These are phyloP conservation scores for Murraya paniculata DNA, from an alignment of 345 rosid genomes.

Conservation along the genomic window DNA sequence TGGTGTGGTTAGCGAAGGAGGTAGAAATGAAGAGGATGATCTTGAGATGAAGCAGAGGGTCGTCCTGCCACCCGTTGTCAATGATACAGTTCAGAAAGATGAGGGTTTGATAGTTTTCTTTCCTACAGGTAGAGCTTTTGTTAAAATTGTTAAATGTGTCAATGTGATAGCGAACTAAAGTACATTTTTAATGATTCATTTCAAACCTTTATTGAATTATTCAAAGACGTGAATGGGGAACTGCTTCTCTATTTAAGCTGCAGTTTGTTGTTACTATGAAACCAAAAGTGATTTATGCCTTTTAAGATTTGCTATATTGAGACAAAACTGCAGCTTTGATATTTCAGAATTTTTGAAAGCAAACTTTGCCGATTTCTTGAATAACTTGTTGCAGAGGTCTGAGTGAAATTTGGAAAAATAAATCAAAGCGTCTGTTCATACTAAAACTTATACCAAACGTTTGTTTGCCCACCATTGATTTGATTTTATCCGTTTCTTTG, in stretches of 20 bases:
- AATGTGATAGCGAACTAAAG: background rate
- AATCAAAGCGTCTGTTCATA: no score
- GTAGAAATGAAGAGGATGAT: constrained; percentile 90
- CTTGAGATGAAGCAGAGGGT: constrained; percentile 44
- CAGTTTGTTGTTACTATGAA: background rate
- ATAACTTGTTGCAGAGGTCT: background rate
- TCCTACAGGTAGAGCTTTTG: constrained; percentile 56
- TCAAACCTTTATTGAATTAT: background rate
- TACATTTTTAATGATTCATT: background rate
- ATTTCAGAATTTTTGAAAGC: background rate
- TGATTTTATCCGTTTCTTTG: background rate
- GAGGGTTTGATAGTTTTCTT: constrained; percentile 86
- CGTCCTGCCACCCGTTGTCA: constrained; percentile 45
- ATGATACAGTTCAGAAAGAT: constrained; percentile 57
- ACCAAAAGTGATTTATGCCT: background rate
- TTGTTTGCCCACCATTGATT: no score
- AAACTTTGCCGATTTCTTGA: background rate
- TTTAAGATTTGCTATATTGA: background rate
- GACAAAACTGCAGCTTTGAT: background rate
- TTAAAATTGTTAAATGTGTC: background rate
- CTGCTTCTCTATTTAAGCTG: background rate
- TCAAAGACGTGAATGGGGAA: background rate
- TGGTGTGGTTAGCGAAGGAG: constrained; percentile 66
- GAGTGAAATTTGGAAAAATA: no score
- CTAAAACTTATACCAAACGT: no score